phyloP scores from a whole-genome alignment of 768 basidiomycete species.

The Mycena floridula region DNA sequence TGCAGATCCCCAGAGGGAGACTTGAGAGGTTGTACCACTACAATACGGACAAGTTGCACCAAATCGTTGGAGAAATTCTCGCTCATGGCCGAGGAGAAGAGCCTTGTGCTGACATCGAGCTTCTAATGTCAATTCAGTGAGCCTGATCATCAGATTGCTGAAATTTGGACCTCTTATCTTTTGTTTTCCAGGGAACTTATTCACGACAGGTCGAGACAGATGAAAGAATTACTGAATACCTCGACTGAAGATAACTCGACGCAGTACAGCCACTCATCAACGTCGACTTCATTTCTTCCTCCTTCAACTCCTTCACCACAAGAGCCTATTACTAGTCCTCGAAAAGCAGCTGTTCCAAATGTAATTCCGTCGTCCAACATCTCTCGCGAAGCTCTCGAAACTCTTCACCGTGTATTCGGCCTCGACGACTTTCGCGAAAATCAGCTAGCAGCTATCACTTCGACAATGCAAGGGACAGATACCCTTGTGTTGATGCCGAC shows the following conservation, averaged over 20 bases:
- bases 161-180: background rate
- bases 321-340: background rate
- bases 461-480: constrained; percentile 73
- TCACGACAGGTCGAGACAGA: too few species aligned
- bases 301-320: background rate
- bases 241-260: too few species aligned
- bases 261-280: background rate
- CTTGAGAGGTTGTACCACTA: too few species aligned
- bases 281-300: background rate
- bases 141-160: background rate
- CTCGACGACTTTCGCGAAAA: constrained; percentile 69
- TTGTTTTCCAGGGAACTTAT: background rate
- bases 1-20: too few species aligned
- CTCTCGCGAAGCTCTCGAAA: constrained; percentile 43
- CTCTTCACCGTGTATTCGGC: constrained; percentile 54
- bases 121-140: background rate
- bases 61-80: background rate
- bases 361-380: too few species aligned
- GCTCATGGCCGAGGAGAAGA: background rate
- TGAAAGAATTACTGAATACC: too few species aligned
- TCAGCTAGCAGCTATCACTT: constrained; percentile 82
- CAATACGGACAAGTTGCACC: too few species aligned
- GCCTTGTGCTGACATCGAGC: background rate
- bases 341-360: background rate
- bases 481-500: constrained; percentile 98